Base-by-base conservation (phyloP, 2,329 filamentous ascomycete species). In the Neofusicoccum parvum region DNA sequence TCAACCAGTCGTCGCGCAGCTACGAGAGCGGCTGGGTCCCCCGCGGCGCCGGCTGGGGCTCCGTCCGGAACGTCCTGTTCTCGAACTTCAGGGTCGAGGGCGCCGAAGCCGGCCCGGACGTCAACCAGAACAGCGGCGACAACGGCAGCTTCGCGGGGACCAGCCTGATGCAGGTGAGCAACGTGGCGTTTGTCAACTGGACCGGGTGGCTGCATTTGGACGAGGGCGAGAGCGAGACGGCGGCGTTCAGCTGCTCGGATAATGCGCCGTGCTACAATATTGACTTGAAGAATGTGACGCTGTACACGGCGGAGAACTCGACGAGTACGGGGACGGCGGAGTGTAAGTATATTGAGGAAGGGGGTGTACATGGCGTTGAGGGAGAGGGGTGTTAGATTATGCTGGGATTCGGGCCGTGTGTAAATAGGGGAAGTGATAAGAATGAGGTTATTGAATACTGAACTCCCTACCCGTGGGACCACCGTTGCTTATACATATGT, bases 41-140 rank as follows among this genome's bases (percentile, higher is more conserved):
- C 3, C 77, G 82, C 4, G 85, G 85, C 11, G 83, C 80, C 14
- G 84, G 85, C 17, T 86, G 84, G 81, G 85, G 85, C n/a, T 75
- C 72, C 3, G 80, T 87, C 3, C 73, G 76, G 14, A 85, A 86
- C 68, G 74, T 87, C 7, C 70, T 80, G 1, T 84, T 87, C 67
- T 76, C 78, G 17, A 86, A 86, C 67, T 86, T 87, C 68, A 67
- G 79, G 12, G 69, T 86, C 14, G 68, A 80, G 10, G 84, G 83
- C 11, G 79, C 83, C 1, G 76, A 78, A 14, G 69, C 72, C 14
- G 81, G 81, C 0, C 76, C 80, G 0, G 69, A 70, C 2, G 84
- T 87, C 64, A 81, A 72, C 0, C 79, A 87, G 69, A 77, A 83
- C 62, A 82, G 70, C 50, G 83, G 85, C 2, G 75, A 84, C 63